Evolutionary conservation across 306 rosid genomes (phyloP).

Genomic region (Sindora glabra): DNA sequence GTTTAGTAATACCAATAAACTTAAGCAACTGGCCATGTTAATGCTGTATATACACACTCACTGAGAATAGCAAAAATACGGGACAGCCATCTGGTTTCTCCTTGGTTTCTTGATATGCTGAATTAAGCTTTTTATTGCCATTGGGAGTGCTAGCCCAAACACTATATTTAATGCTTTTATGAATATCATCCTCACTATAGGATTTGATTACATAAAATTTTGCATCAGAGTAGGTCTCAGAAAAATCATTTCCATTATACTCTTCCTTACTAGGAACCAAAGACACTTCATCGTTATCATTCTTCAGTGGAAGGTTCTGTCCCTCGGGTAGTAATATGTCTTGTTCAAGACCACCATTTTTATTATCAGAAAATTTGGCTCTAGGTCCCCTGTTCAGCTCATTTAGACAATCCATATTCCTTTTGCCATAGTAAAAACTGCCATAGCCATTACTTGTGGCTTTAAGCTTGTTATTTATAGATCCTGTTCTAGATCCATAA

Average conservation of each 20-base stretch:
- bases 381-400: conserved; percentile 53
- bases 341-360: conserved; percentile 9
- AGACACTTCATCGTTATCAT: conserved; percentile 19
- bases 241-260: conserved; percentile 25
- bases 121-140: conserved; percentile 40
- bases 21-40: not conserved
- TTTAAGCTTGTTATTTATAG: conserved; percentile 6
- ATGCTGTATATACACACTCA: conserved; percentile 5
- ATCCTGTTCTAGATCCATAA: conserved; percentile 24
- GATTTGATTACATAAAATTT: conserved; percentile 43
- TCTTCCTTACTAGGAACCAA: conserved; percentile 23
- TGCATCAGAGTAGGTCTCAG: conserved; percentile 33
- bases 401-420: conserved; percentile 19
- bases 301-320: conserved; percentile 25
- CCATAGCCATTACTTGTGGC: conserved; percentile 2
- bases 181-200: conserved; percentile 52
- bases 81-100: conserved; percentile 39
- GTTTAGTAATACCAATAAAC: not conserved
- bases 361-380: conserved; percentile 25
- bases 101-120: conserved; percentile 38
- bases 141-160: conserved; percentile 56
- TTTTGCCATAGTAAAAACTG: conserved; percentile 9
- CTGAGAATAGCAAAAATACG: conserved; percentile 44
- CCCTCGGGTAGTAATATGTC: conserved; percentile 32
- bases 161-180: conserved; percentile 44